Evolutionary conservation across 2,329 filamentous ascomycete genomes (phyloP).

Genomic region (Akanthomyces uredinophilus): DNA sequence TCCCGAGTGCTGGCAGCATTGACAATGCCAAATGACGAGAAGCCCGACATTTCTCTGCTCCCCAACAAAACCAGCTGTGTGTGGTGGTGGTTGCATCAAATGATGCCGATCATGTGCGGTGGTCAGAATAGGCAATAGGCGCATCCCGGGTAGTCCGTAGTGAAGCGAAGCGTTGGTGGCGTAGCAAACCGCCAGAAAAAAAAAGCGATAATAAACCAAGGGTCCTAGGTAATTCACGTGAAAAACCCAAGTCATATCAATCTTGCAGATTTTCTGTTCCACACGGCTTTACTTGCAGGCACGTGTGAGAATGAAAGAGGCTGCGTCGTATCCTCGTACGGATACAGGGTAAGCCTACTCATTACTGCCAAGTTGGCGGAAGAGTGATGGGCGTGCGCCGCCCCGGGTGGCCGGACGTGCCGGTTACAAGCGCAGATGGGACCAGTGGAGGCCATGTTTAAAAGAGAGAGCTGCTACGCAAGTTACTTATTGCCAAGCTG

Average conservation of each 20-base stretch:
- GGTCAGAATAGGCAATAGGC: not conserved
- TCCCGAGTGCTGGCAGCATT: not conserved
- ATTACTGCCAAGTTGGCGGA: no score
- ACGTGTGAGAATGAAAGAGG: no score
- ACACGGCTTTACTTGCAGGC: no score
- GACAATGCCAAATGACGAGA: no score
- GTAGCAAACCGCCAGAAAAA: no score
- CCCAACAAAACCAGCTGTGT: not conserved
- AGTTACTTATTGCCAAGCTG: no score
- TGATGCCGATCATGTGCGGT: constrained; percentile 10
- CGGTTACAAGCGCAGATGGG: not conserved
- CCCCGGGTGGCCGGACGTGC: not conserved
- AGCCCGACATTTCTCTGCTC: not conserved
- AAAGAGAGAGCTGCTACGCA: not conserved
- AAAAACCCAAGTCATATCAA: not conserved
- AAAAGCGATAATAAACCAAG: not conserved
- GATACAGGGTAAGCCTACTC: not conserved
- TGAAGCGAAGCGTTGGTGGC: no score
- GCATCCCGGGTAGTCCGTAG: no score
- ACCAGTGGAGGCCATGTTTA: not conserved
- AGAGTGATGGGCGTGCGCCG: not conserved
- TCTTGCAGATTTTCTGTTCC: no score
- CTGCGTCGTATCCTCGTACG: constrained; percentile 7
- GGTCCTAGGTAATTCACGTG: not conserved
- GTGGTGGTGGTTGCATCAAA: not conserved